A percentile compares a stretch with the other conserved stretches of the same genome.
Evolutionary conservation across 306 rosid species (phyloP).

Genomic region (Herpetospermum pedunculosum): DNA sequence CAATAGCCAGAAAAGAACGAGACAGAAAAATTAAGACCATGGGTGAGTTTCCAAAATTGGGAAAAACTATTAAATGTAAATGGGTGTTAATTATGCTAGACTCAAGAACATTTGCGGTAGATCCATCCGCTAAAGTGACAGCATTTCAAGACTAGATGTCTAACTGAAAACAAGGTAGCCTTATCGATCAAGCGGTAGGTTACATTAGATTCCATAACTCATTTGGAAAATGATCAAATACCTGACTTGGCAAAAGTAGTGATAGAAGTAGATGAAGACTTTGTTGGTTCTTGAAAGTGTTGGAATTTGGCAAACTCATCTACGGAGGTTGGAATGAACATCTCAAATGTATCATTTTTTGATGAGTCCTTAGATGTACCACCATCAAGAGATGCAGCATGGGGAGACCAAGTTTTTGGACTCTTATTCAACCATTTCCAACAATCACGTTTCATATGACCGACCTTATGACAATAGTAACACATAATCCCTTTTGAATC

Average conservation of each 20-base stretch:
- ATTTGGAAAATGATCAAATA: not conserved
- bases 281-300: not conserved
- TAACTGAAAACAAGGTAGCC: too few species aligned
- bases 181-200: not conserved
- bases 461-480: not conserved
- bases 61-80: not conserved
- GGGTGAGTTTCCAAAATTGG: not conserved
- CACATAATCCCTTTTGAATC: not conserved
- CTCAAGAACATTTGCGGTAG: not conserved
- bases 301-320: not conserved
- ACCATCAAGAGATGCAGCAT: not conserved
- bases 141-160: not conserved
- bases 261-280: not conserved
- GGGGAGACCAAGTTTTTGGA: not conserved
- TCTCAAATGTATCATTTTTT: not conserved
- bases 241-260: not conserved
- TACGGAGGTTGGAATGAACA: not conserved
- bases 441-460: not conserved
- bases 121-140: not conserved
- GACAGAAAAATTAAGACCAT: not conserved
- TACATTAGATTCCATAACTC: not conserved
- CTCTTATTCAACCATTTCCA: not conserved
- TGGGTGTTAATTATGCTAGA: not conserved
- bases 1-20: not conserved
- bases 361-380: not conserved